Conservation (phyloP, 2,329 filamentous ascomycete genomes). For the Cytospora leucostoma region DNA sequence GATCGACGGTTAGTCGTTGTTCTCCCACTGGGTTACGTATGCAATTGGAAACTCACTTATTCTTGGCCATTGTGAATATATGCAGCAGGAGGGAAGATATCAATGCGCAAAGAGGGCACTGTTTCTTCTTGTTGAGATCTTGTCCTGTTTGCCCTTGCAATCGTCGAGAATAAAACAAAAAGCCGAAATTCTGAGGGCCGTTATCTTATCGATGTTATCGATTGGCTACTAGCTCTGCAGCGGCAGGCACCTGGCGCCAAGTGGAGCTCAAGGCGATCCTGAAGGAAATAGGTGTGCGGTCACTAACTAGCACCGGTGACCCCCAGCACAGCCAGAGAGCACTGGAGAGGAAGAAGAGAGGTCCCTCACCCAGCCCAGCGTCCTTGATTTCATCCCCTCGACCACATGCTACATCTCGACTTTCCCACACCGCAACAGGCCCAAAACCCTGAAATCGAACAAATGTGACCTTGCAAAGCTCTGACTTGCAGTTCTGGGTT, state of each 20-base stretch:
- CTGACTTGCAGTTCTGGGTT: conserved; percentile 15
- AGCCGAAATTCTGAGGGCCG: conserved; percentile 9
- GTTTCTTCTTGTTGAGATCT: conserved; percentile 7
- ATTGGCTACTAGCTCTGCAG: conserved; percentile 17
- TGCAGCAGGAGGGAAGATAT: not conserved
- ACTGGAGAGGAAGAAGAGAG: not conserved
- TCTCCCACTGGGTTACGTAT: not conserved
- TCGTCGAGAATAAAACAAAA: conserved; percentile 10
- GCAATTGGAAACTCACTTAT: conserved; percentile 16
- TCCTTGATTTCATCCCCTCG: conserved; percentile 15
- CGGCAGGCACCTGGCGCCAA: conserved; percentile 15
- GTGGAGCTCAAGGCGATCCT: not conserved
- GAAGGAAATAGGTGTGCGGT: not conserved
- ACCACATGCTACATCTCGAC: conserved; percentile 14
- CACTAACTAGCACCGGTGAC: not conserved
- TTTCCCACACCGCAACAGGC: conserved; percentile 17
- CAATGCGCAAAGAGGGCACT: conserved; percentile 1
- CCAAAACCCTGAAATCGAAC: conserved; percentile 7
- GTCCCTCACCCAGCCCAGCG: not conserved
- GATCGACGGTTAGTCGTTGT: conserved; percentile 18
- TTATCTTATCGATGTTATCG: conserved; percentile 18
- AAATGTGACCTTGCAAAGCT: conserved; percentile 23
- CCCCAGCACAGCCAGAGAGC: not conserved
- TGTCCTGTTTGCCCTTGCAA: conserved; percentile 8
- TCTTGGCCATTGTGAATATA: conserved; percentile 20